Percentiles rank a stretch among this genome's conserved stretches.
These are phyloP conservation scores for Coniferiporia weirii DNA, from an alignment of 1,284 basidiomycete genomes.

Conservation along the genomic window DNA sequence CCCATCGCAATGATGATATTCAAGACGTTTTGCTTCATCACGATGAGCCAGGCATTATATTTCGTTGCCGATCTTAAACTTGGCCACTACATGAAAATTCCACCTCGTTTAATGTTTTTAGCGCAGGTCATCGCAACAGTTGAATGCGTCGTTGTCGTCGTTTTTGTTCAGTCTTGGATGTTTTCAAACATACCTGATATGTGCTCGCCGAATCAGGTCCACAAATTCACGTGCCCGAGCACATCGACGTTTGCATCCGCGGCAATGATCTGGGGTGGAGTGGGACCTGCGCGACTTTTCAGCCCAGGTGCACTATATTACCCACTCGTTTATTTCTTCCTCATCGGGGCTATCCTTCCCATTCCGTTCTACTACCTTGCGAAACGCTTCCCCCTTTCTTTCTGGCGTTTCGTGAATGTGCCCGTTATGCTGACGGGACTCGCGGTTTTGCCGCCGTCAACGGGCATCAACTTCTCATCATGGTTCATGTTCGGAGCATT, in stretches of 20 bases:
- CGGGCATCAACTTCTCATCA: slow-evolving; percentile 74
- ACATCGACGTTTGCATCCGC: slow-evolving; percentile 63
- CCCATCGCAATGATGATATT: slow-evolving; percentile 82
- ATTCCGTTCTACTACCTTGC: slow-evolving; percentile 80
- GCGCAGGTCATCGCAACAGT: slow-evolving; percentile 65
- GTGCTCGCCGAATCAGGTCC: slow-evolving; percentile 54
- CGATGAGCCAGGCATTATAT: slow-evolving; percentile 54
- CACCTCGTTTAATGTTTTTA: slow-evolving; percentile 64
- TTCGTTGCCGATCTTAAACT: slow-evolving; percentile 68
- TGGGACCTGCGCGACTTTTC: slow-evolving; percentile 72
- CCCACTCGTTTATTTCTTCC: slow-evolving; percentile 67
- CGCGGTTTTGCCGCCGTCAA: slow-evolving; percentile 64
- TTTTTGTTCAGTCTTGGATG: slow-evolving; percentile 68
- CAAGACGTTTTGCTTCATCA: slow-evolving; percentile 64
- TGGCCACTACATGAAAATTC: slow-evolving; percentile 74
- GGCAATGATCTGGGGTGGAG: slow-evolving; percentile 75
- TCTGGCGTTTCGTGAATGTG: slow-evolving; percentile 75
- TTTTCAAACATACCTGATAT: slow-evolving; percentile 68
- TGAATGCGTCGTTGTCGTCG: slow-evolving; percentile 53
- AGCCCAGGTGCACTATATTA: slow-evolving; percentile 55
- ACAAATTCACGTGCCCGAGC: slow-evolving; percentile 64
- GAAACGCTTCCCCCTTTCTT: slow-evolving; percentile 68
- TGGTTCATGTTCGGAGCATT: slow-evolving; percentile 69
- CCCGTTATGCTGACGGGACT: slow-evolving; percentile 69
- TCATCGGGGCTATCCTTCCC: slow-evolving; percentile 66